Percentiles rank a stretch among this genome's conserved stretches.
These are phyloP conservation scores for Colletotrichum acutatum DNA, from an alignment of 2,329 filamentous ascomycete genomes.

Conservation along the genomic window DNA sequence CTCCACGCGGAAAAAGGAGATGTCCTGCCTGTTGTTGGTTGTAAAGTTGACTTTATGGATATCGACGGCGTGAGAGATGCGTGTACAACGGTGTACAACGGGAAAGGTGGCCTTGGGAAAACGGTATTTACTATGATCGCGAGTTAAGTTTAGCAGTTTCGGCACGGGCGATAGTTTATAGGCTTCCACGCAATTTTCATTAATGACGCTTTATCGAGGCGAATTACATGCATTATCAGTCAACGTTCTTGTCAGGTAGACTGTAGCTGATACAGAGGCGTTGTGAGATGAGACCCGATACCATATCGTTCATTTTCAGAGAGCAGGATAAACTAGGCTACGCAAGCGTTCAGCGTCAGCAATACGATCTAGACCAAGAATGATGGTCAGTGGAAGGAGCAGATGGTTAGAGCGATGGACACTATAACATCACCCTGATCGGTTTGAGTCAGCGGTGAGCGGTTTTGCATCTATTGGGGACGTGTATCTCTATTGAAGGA, in stretches of 20 bases:
- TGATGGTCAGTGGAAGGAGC: too few species aligned
- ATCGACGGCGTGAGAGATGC: too few species aligned
- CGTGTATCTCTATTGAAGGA: neutral
- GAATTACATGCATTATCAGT: neutral
- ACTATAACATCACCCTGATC: too few species aligned
- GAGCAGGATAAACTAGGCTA: neutral
- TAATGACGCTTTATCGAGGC: neutral
- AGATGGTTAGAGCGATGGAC: too few species aligned
- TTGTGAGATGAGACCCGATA: neutral
- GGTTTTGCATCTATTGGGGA: neutral
- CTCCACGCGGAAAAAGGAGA: too few species aligned
- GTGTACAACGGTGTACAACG: too few species aligned
- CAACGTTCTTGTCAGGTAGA: neutral
- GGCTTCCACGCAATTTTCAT: neutral
- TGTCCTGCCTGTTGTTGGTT: too few species aligned
- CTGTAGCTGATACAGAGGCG: too few species aligned
- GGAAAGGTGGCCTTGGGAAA: neutral
- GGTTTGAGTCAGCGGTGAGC: too few species aligned
- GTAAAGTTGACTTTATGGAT: too few species aligned
- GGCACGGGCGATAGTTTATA: neutral
- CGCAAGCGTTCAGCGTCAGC: neutral
- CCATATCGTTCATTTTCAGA: neutral
- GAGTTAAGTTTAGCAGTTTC: neutral
- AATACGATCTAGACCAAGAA: too few species aligned
- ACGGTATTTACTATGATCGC: neutral